These are phyloP conservation scores for Cutaneotrichosporon sp. DNA, from an alignment of 1,284 basidiomycete genomes.

Conservation along the genomic window DNA sequence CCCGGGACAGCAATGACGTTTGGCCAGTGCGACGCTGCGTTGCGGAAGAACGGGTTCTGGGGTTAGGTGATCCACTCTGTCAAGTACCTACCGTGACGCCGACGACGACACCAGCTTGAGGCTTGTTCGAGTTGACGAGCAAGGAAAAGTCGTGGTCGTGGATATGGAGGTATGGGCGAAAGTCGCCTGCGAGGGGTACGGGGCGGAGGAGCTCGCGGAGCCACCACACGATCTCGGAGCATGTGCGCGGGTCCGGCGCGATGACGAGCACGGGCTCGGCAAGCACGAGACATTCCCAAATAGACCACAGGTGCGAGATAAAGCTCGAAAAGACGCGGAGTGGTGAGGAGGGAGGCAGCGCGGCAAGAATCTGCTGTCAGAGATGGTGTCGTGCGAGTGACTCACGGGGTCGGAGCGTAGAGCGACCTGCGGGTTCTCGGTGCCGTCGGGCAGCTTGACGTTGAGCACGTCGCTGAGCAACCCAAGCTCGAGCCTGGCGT, in stretches of 20 bases:
- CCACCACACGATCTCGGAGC: conserved; percentile 80
- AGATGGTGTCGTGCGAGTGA: too few relatives aligned
- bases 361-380: conserved; percentile 64
- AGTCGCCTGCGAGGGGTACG: conserved; percentile 79
- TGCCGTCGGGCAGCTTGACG: conserved; percentile 63
- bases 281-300: conserved; percentile 87
- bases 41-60: conserved; percentile 81
- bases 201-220: conserved; percentile 80
- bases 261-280: conserved; percentile 85
- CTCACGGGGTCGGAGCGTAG: background rate
- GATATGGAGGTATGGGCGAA: conserved; percentile 91
- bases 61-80: background rate
- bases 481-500: conserved; percentile 64
- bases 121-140: conserved; percentile 75
- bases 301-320: conserved; percentile 75
- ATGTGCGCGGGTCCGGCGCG: conserved; percentile 70
- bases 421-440: conserved; percentile 63
- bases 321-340: conserved; percentile 69
- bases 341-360: conserved; percentile 64
- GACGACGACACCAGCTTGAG: conserved; percentile 73
- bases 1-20: conserved; percentile 56
- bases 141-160: conserved; percentile 78
- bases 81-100: conserved; percentile 63
- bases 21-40: conserved; percentile 85
- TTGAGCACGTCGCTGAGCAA: conserved; percentile 71